A percentile compares a stretch with the other conserved stretches of the same genome.
Conservation (phyloP, 2,329 filamentous ascomycete species). For the Fusarium gaditjirri region DNA sequence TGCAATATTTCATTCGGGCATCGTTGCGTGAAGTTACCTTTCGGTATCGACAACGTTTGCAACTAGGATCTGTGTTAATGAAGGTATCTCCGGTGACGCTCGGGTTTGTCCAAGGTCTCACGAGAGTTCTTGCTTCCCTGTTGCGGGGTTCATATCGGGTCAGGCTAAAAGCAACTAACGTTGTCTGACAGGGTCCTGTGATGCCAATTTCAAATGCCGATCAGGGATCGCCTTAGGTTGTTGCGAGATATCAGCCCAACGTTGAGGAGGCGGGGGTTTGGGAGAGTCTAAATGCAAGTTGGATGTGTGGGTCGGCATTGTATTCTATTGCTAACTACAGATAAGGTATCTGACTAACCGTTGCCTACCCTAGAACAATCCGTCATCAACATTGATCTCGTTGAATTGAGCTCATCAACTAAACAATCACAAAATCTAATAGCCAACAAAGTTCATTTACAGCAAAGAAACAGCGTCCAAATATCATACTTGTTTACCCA, state of each 20-base stretch:
- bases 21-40: background rate
- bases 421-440: too few species aligned
- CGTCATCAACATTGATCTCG: too few species aligned
- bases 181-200: accelerated
- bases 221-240: background rate
- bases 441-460: too few species aligned
- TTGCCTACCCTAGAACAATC: background rate
- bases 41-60: constrained; percentile 6
- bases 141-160: background rate
- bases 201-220: background rate
- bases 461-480: background rate
- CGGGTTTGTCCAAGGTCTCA: background rate
- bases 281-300: background rate
- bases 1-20: accelerated
- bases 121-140: constrained; percentile 4
- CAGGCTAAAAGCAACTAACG: background rate
- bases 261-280: background rate
- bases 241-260: background rate
- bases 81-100: too few species aligned
- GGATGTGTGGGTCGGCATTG: background rate
- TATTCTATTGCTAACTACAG: background rate
- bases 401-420: too few species aligned
- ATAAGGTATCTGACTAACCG: too few species aligned
- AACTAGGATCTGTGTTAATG: background rate
- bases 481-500: background rate